These are phyloP conservation scores for Aschersonia sp. DNA, from an alignment of 2,329 filamentous ascomycete species.

Conservation along the genomic window DNA sequence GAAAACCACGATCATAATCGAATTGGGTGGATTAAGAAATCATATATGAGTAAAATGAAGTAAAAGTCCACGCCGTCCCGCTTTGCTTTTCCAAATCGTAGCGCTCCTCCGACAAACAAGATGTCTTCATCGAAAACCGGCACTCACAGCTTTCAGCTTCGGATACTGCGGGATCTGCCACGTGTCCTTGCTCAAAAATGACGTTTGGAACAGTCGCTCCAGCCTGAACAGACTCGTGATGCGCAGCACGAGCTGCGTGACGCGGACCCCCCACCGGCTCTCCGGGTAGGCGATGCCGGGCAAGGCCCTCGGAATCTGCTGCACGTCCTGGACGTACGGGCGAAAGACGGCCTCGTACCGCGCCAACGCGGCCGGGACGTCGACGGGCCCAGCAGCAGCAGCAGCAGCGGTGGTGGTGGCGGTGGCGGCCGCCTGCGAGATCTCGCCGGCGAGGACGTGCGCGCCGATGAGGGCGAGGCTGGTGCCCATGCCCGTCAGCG, in stretches of 20 bases:
- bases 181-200: neutral
- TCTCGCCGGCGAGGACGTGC: constrained; percentile 28
- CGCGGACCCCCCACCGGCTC: neutral
- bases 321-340: neutral
- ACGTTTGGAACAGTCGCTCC: neutral
- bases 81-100: too few species aligned
- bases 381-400: too few species aligned
- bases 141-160: neutral
- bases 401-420: neutral
- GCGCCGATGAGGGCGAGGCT: constrained; percentile 28
- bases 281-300: neutral
- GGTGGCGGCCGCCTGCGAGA: constrained; percentile 15
- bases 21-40: too few species aligned
- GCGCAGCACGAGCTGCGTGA: neutral
- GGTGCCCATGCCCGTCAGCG: constrained; percentile 33
- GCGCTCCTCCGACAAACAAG: too few species aligned
- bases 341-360: neutral
- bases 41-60: too few species aligned
- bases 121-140: too few species aligned
- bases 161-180: neutral
- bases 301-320: neutral
- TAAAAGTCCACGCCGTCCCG: too few species aligned
- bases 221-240: neutral
- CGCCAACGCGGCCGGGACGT: neutral
- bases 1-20: too few species aligned